phyloP scores from a whole-genome alignment of 352 stramenopile species.

The Globisporangium ultimum region DNA sequence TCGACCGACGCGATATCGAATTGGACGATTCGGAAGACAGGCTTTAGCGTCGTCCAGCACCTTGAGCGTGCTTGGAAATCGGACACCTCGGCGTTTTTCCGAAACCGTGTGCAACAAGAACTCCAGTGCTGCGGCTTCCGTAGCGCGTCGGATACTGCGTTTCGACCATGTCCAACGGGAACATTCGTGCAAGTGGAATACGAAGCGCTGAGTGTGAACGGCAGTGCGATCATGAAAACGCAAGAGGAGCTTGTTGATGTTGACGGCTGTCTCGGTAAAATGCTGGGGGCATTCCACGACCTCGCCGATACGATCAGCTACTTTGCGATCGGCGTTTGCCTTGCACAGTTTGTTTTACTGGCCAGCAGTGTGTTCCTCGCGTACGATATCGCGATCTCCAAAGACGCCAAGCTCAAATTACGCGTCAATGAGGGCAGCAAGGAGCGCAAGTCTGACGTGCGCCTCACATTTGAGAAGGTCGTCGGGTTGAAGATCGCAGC shows the following conservation, averaged over 20 bases:
- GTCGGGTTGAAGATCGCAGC: constrained; percentile 69
- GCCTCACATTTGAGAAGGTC: constrained; percentile 64
- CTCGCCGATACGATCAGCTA: constrained; percentile 41
- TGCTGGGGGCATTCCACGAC: constrained; percentile 53
- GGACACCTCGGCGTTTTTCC: constrained; percentile 36
- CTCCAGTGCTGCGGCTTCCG: constrained; percentile 71
- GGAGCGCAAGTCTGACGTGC: constrained; percentile 26
- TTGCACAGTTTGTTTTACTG: constrained; percentile 38
- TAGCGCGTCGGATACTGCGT: constrained; percentile 33
- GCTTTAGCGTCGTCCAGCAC: constrained; percentile 51
- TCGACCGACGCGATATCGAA: constrained; percentile 34
- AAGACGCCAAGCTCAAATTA: constrained; percentile 68
- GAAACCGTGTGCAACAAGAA: constrained; percentile 54
- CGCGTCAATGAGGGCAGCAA: constrained; percentile 39
- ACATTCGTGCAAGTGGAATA: constrained; percentile 48
- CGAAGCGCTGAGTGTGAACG: constrained; percentile 57
- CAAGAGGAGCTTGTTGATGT: constrained; percentile 48
- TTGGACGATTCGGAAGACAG: constrained; percentile 72
- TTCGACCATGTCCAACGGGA: constrained; percentile 50
- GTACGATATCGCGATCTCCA: constrained; percentile 55
- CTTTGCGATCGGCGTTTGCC: constrained; percentile 25
- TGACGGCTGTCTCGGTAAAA: constrained; percentile 41
- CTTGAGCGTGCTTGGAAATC: constrained; percentile 48
- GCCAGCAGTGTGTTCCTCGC: constrained; percentile 51
- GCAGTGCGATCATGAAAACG: constrained; percentile 34